A percentile compares a stretch with the other conserved stretches of the same genome.
These are phyloP conservation scores for Blastobotrys peoriensis DNA, from an alignment of 805 yeast species.

Conservation along the genomic window DNA sequence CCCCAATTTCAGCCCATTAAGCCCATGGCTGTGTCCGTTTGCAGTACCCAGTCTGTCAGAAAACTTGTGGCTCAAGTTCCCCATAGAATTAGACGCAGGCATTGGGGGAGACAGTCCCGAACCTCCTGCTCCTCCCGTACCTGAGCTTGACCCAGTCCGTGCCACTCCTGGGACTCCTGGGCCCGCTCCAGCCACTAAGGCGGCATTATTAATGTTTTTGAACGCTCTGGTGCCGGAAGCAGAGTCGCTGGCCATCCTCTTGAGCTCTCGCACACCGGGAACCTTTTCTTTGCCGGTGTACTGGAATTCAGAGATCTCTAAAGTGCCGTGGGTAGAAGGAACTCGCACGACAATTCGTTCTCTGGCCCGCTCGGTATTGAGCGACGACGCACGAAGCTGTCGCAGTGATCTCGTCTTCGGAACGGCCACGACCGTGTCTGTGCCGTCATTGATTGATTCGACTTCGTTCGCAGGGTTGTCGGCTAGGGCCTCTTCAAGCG, in stretches of 20 bases:
- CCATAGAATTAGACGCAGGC: not conserved
- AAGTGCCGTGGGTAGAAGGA: not conserved
- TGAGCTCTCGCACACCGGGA: conserved; percentile 7
- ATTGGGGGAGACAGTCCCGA: too few relatives aligned
- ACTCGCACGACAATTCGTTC: not conserved
- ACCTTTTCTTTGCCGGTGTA: not conserved
- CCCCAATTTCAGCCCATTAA: not conserved
- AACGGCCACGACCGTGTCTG: not conserved
- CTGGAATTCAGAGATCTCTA: not conserved
- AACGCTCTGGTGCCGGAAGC: conserved; percentile 4
- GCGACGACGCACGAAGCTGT: not conserved
- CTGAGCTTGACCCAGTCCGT: too few relatives aligned
- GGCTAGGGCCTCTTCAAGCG: not conserved
- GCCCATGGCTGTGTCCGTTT: not conserved
- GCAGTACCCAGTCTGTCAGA: not conserved
- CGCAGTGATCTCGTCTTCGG: not conserved
- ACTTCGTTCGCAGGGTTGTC: not conserved
- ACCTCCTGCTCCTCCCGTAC: not conserved
- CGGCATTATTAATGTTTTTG: not conserved
- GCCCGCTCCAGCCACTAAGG: too few relatives aligned
- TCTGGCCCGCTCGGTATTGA: not conserved
- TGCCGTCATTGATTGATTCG: not conserved
- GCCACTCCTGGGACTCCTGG: too few relatives aligned
- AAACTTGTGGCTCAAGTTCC: not conserved
- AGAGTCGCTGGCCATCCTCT: conserved; percentile 6